A percentile compares a stretch with the other conserved stretches of the same genome.
phyloP scores from a whole-genome alignment of 2,329 filamentous ascomycete genomes.

The Neonectria magnoliae region DNA sequence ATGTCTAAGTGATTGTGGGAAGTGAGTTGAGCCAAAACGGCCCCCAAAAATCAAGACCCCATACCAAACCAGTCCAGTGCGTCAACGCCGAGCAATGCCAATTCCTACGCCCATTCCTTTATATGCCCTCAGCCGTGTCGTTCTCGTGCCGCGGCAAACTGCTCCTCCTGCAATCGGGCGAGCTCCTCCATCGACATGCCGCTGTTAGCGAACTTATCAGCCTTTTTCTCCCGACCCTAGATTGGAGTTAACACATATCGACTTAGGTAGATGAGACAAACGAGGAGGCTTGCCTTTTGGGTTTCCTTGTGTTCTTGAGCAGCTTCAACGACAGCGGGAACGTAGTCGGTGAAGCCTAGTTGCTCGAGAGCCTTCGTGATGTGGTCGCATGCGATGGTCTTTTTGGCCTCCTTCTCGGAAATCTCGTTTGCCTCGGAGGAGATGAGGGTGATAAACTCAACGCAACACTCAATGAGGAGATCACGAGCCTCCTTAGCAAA shows the following conservation, averaged over 20 bases:
- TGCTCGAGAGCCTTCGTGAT: constrained; percentile 94
- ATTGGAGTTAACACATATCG: constrained; percentile 58
- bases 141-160: constrained; percentile 79
- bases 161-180: constrained; percentile 86
- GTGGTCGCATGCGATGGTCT: constrained; percentile 98
- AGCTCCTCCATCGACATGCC: constrained; percentile 92
- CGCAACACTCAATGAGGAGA: constrained; percentile 96
- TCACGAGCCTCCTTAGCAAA: constrained; percentile 97
- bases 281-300: constrained; percentile 73
- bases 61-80: constrained; percentile 27
- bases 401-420: constrained; percentile 98
- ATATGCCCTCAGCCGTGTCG: constrained; percentile 45
- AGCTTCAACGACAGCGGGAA: constrained; percentile 85
- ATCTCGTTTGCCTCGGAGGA: constrained; percentile 99
- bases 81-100: constrained; percentile 51
- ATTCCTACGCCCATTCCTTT: constrained; percentile 35
- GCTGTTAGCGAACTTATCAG: constrained; percentile 95
- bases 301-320: constrained; percentile 92
- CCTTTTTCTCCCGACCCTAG: constrained; percentile 94
- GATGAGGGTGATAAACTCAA: constrained; percentile 98
- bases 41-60: constrained; percentile 28
- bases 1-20: constrained; percentile 40
- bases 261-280: constrained; percentile 32
- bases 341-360: constrained; percentile 92
- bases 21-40: constrained; percentile 26